Conservation (phyloP, 768 basidiomycete genomes). For the Leccinum subtestaceum region DNA sequence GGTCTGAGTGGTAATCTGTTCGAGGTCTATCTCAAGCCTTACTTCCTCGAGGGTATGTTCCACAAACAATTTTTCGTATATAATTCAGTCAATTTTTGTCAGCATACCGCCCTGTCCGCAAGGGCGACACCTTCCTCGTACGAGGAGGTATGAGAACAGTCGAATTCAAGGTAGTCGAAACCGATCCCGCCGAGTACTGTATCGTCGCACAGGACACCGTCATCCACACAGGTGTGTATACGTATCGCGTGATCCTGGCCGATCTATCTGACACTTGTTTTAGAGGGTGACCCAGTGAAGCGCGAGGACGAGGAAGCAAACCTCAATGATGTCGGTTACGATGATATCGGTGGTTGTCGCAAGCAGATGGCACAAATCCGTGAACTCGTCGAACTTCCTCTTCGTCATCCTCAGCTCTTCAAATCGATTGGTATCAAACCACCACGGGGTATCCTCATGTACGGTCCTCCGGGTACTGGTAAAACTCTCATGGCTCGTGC, state of each 20-base stretch:
- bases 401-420: conserved; percentile 98
- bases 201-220: conserved; percentile 99
- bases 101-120: conserved; percentile 94
- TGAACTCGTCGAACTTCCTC: conserved; percentile 95
- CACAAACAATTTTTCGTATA: not conserved
- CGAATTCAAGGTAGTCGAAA: conserved; percentile 99
- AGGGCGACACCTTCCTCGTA: conserved; percentile 98
- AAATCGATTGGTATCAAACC: conserved; percentile 99
- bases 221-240: conserved; percentile 72
- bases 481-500: conserved; percentile 99
- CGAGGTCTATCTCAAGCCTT: conserved; percentile 97
- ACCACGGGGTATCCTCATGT: conserved; percentile 98
- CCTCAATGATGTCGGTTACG: conserved; percentile 95
- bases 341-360: conserved; percentile 98
- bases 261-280: conserved; percentile 8
- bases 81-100: conserved; percentile 7
- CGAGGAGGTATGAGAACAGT: conserved; percentile 98
- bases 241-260: not conserved
- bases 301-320: conserved; percentile 98
- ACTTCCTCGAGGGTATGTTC: conserved; percentile 87
- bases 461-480: conserved; percentile 97
- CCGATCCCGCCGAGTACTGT: conserved; percentile 96
- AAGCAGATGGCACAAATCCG: conserved; percentile 99
- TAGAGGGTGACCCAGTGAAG: conserved; percentile 98
- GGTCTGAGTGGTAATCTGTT: conserved; percentile 98